Base-by-base conservation (phyloP, 2,329 filamentous ascomycete species). In the Diaporthe vaccinii region DNA sequence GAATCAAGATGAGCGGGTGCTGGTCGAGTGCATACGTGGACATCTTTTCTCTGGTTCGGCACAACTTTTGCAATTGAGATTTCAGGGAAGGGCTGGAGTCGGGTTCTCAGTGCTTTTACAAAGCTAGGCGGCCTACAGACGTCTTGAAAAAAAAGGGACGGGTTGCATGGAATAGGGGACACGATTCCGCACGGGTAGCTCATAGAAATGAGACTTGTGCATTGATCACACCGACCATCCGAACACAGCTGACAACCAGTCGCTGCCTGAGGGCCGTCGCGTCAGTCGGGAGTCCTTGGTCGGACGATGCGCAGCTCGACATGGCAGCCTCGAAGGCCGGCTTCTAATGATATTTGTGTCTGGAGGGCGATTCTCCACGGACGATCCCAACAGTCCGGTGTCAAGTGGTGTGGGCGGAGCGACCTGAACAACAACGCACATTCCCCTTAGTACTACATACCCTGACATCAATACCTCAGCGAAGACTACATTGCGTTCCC, bases 121-220 rank as follows among this genome's bases (percentile, higher is more conserved):
- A 75, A 73, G 75, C 75, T 62, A 74, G 71, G 73, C 71, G 74
- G 75, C 70, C 74, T 76, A 55, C 70, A 49, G 73, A 74, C 74
- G 68, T 77, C 74, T 76, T 49, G 61, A 65, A 72, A 69, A 70
- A 70, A 72, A 69, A 69, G 61, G 72, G 77, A 78, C 76, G 77
- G 79, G 79, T 80, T 81, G 78, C 80, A 80, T 81, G 80, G 80
- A 79, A 73, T 78, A 74, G 74, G 79, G 79, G 72, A 75, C 74
- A 78, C 74, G 78, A 76, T 71, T 65, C 75, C 79, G 80, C 80
- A 80, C 80, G 80, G 78, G 81, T 81, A 81, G 80, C 80, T 79
- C 78, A 81, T 76, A 78, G 71, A 78, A 79, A 78, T 78, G 79
- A 79, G 78, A 80, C 80, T 79, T 79, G 77, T 81, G 80, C 79